Percentiles rank a stretch among this genome's conserved stretches.
phyloP scores from a whole-genome alignment of 1,284 basidiomycete species.

The Ustilago trichophora region DNA sequence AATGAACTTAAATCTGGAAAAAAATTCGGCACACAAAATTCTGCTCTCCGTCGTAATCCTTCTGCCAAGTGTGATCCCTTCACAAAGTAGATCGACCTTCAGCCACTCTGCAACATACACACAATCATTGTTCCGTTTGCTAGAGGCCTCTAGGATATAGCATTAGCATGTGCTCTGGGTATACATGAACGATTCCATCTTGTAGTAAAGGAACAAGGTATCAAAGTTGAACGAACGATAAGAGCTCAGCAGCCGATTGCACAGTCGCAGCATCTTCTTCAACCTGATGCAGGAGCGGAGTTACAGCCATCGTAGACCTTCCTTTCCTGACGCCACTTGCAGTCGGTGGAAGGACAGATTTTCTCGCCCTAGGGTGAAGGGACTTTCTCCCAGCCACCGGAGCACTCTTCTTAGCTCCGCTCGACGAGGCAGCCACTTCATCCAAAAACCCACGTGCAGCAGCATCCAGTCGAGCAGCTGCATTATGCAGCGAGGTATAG shows the following conservation, averaged over 20 bases:
- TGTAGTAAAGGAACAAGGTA: too few species aligned
- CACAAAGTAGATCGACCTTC: too few species aligned
- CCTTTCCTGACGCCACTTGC: slow-evolving; percentile 2
- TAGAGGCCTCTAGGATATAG: too few species aligned
- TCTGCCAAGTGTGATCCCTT: too few species aligned
- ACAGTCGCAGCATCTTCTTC: neutral
- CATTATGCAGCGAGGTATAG: slow-evolving; percentile 1
- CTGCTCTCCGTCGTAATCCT: too few species aligned
- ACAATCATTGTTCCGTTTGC: too few species aligned
- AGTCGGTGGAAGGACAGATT: slow-evolving; percentile 6
- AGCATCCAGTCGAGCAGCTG: slow-evolving; percentile 4
- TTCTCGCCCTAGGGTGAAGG: slow-evolving; percentile 10
- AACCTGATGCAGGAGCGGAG: neutral
- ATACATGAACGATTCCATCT: too few species aligned
- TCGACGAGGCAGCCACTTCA: too few species aligned
- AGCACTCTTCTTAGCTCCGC: neutral
- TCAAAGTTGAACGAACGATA: slow-evolving; percentile 4
- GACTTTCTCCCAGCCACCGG: slow-evolving; percentile 10
- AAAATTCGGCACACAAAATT: too few species aligned
- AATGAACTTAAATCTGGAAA: too few species aligned
- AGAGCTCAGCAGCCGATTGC: slow-evolving; percentile 8
- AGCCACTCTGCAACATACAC: too few species aligned
- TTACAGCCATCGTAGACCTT: slow-evolving; percentile 10
- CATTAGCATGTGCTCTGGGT: neutral
- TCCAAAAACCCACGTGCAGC: slow-evolving; percentile 8